phyloP scores from a whole-genome alignment of 1,284 basidiomycete genomes.

The Trametes versicolor region DNA sequence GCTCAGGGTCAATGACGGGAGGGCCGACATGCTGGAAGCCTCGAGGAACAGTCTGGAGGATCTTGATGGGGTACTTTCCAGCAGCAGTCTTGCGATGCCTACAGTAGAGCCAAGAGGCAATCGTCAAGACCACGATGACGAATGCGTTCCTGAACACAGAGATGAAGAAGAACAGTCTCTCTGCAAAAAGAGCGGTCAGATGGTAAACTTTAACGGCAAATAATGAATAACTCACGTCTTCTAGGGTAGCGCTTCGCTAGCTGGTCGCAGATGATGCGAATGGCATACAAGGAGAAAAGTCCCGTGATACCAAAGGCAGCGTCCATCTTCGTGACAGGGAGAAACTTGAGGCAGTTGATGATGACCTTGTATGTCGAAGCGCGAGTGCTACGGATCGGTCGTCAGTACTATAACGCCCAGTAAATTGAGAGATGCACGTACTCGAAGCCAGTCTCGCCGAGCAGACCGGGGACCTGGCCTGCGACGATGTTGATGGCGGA shows the following conservation, averaged over 20 bases:
- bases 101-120: slow-evolving; percentile 87
- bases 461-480: slow-evolving; percentile 86
- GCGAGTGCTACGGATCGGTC: slow-evolving; percentile 67
- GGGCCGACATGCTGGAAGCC: slow-evolving; percentile 83
- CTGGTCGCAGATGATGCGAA: slow-evolving; percentile 73
- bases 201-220: neutral
- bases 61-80: slow-evolving; percentile 86
- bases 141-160: slow-evolving; percentile 89
- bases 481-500: slow-evolving; percentile 90
- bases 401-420: neutral
- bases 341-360: slow-evolving; percentile 91
- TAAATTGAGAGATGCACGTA: slow-evolving; percentile 47
- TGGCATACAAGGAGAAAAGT: slow-evolving; percentile 77
- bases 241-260: slow-evolving; percentile 76
- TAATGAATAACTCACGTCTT: slow-evolving; percentile 54
- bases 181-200: slow-evolving; percentile 44
- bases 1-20: slow-evolving; percentile 70
- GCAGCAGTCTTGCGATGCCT: slow-evolving; percentile 64
- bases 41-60: slow-evolving; percentile 85
- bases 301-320: slow-evolving; percentile 92
- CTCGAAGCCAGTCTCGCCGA: slow-evolving; percentile 89
- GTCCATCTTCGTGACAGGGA: slow-evolving; percentile 79
- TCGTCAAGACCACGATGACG: slow-evolving; percentile 85
- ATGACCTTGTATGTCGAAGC: slow-evolving; percentile 88
- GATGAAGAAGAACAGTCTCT: slow-evolving; percentile 90